Evolutionary conservation across 352 stramenopile species (phyloP), one percentile per base, ranked within the genome.

Genomic region (Phytophthora hibernalis): DNA sequence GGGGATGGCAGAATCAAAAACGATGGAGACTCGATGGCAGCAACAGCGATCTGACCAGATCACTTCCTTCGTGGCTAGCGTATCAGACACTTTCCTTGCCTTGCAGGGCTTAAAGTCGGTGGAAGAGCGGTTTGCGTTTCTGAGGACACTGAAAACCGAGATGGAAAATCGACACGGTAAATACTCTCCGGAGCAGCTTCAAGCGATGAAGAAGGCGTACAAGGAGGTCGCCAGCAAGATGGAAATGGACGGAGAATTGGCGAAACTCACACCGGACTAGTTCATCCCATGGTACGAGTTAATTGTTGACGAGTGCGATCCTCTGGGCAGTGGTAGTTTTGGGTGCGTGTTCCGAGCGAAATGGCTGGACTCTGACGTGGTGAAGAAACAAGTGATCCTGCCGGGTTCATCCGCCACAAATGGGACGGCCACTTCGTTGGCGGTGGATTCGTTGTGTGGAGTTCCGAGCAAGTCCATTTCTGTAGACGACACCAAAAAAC

Each of bases 261-360:
- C 28, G 28, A 33, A 5, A 9, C 28, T 33, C 28, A 40, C 26
- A 10, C 31, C 50, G 2, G 31, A 56, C 21, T 56, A 31, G 50
- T 56, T 56, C 15, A 56, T 56, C 16, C 50, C 50, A 9, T 56
- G 50, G 50, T 56, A 56, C 31, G 50, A 56, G 10, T 33, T 56
- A 22, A n/a, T 45, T 4, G 13, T 44, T n/a, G 50, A 56, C 20
- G n/a, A 56, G 30, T 26, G 31, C 11, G 35, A 33, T 30, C 18
- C 11, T 22, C 18, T 56, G 20, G 50, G 50, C 16, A 15, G 35
- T 20, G 50, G 50, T 15, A 31, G 31, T 15, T 56, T 33, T 44
- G 50, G 50, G 3, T 21, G 50, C 20, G 50, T 56, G 20, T 22
- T n/a, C 5, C 30, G 31, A 31, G 50, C 50, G 13, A 43, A 43